Percentiles rank a stretch among this genome's conserved stretches.
Conservation (phyloP, 768 basidiomycete genomes). For the Amanita subjunquillea region DNA sequence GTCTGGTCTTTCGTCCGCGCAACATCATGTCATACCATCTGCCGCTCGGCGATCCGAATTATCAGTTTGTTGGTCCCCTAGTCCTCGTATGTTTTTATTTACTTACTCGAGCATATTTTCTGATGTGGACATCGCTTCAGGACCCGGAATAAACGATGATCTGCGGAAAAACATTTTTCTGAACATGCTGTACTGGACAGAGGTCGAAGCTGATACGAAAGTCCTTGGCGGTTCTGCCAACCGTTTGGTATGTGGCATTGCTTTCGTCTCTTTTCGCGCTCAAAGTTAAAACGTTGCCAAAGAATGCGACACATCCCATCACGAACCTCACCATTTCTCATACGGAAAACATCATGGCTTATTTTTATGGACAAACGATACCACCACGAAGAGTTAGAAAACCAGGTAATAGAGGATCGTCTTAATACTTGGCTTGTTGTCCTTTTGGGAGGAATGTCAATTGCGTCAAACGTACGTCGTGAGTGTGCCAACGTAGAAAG, state of each 20-base stretch:
- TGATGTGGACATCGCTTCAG: neutral
- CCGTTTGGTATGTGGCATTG: constrained; percentile 39
- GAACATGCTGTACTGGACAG: constrained; percentile 52
- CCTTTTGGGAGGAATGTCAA: neutral
- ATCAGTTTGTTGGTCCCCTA: constrained; percentile 4
- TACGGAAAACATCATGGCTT: constrained; percentile 51
- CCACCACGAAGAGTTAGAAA: constrained; percentile 14
- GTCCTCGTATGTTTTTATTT: neutral
- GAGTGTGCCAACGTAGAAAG: neutral
- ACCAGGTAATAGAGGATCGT: neutral
- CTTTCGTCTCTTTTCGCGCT: neutral
- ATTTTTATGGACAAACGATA: constrained; percentile 60
- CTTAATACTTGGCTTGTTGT: neutral
- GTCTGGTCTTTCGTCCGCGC: constrained; percentile 80
- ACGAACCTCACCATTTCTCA: constrained; percentile 70
- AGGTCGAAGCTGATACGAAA: constrained; percentile 48
- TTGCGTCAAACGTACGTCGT: neutral
- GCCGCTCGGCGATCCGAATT: constrained; percentile 21
- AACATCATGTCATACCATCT: constrained; percentile 61
- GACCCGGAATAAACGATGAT: constrained; percentile 1
- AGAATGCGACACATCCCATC: constrained; percentile 80
- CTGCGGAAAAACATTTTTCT: constrained; percentile 32
- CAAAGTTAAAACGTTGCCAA: neutral
- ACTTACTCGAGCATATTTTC: neutral
- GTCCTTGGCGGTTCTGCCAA: constrained; percentile 54